Percentiles rank a stretch among this genome's conserved stretches.
These are phyloP conservation scores for Neofusicoccum cordaticola DNA, from an alignment of 2,329 filamentous ascomycete species.

Conservation along the genomic window DNA sequence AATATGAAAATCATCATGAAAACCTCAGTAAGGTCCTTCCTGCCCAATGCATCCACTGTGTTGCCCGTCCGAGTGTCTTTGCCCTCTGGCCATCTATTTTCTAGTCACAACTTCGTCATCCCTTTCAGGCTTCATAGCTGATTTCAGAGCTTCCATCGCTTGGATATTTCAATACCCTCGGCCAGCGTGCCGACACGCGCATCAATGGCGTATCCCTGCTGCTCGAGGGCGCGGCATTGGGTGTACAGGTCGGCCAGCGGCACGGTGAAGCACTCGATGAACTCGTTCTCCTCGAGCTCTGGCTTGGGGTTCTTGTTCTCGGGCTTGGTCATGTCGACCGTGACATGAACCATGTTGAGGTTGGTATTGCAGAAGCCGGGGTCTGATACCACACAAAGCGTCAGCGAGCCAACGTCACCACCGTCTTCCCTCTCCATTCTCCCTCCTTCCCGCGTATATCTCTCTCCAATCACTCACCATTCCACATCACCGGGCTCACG, in stretches of 20 bases:
- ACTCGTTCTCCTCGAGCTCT: constrained; percentile 74
- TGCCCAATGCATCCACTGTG: not conserved
- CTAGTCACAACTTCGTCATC: not conserved
- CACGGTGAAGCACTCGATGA: constrained; percentile 75
- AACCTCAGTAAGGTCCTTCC: not conserved
- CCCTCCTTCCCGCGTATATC: too few relatives aligned
- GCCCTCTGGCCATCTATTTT: not conserved
- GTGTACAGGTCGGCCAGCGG: constrained; percentile 63
- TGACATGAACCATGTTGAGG: constrained; percentile 66
- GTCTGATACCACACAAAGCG: constrained; percentile 21
- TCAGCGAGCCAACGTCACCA: too few relatives aligned
- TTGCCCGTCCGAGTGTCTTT: too few relatives aligned
- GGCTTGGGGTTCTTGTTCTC: constrained; percentile 66
- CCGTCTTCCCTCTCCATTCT: too few relatives aligned
- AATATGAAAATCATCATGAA: not conserved
- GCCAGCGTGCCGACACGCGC: constrained; percentile 74
- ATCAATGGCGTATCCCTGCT: constrained; percentile 73
- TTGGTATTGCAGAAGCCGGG: constrained; percentile 44
- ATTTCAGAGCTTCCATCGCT: constrained; percentile 40
- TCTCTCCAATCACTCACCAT: constrained; percentile 32
- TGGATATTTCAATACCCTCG: constrained; percentile 73
- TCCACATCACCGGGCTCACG: constrained; percentile 42
- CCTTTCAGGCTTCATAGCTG: not conserved
- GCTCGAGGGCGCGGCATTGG: constrained; percentile 65
- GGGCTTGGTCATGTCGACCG: constrained; percentile 65